Evolutionary conservation across 805 yeast genomes (phyloP), one percentile per base, ranked within the genome.

Genomic region (Candida montana): DNA sequence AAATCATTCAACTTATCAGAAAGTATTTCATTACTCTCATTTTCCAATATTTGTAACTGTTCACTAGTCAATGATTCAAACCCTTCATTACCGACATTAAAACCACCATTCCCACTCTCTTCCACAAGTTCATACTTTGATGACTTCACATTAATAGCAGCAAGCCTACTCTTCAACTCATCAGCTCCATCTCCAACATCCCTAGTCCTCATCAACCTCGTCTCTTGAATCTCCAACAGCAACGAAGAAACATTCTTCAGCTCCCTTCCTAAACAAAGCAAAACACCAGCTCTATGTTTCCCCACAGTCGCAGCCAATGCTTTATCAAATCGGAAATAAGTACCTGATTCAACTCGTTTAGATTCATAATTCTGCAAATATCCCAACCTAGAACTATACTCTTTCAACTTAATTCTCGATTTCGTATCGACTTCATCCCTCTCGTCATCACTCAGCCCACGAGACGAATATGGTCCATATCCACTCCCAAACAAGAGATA

Each of bases 1-100:
- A 82, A 52, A 46, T 83, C 83, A 37, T 73, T 74, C n/a, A 75
- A 64, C 51, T 83, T 83, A 38, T 74, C 58, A 34, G 71, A 67
- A 12, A 82, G 55, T 10, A 72, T 50, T 44, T 74, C 75, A 42
- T 74, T 68, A 56, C 81, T 84, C 54, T 83, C 93, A 16, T 63
- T 59, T 42, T 76, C 72, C 24, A 82, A 61, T 37, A 74, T 65
- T 50, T 77, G 80, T 13, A 81, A 50, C 53, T 82, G 88, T 44
- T 76, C 77, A 41, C 72, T 77, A 18, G 55, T 45, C 28, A 43
- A 47, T 35, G 45, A 48, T 40, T 52, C 61, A 63, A 31, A 53
- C 44, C 29, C 31, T 42, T 67, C 67, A 45, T 36, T 30, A 20
- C n/a, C n/a, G n/a, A n/a, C n/a, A n/a, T 13, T 66, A 44, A 40